Evolutionary conservation across 1,284 basidiomycete genomes (phyloP).

Genomic region (Lentinus polychrous): DNA sequence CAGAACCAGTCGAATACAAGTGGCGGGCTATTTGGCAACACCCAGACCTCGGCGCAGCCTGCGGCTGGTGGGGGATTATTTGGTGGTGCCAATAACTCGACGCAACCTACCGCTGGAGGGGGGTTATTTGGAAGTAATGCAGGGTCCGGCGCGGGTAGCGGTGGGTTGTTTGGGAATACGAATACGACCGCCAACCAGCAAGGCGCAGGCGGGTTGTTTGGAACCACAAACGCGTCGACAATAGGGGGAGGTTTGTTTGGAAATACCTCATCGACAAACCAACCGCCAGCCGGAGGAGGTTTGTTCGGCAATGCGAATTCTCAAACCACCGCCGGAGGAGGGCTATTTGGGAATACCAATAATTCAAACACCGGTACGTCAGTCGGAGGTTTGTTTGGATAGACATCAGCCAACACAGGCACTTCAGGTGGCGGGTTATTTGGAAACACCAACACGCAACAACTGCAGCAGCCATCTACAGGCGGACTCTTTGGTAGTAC

Average conservation of each 20-base stretch:
- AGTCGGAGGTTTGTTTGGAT: constrained; percentile 2
- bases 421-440: constrained; percentile 9
- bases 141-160: constrained; percentile 6
- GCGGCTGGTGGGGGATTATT: constrained; percentile 14
- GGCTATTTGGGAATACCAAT: constrained; percentile 11
- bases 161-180: constrained; percentile 22
- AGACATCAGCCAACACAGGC: constrained; percentile 4
- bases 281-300: constrained; percentile 8
- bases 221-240: constrained; percentile 16
- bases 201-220: constrained; percentile 21
- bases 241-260: constrained; percentile 18
- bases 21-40: constrained; percentile 25
- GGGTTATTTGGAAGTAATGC: constrained; percentile 14
- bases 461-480: constrained; percentile 3
- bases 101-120: constrained; percentile 12
- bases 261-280: constrained; percentile 10
- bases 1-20: constrained; percentile 16
- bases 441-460: constrained; percentile 8
- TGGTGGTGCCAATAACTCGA: constrained; percentile 8
- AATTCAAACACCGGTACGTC: constrained; percentile 4
- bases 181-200: background rate
- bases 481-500: constrained; percentile 17
- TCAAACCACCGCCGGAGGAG: constrained; percentile 13
- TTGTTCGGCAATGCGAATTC: constrained; percentile 13
- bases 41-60: constrained; percentile 18